A percentile compares a stretch with the other conserved stretches of the same genome.
Conservation (phyloP, 1,284 basidiomycete species). For the Schizophyllum commune region DNA sequence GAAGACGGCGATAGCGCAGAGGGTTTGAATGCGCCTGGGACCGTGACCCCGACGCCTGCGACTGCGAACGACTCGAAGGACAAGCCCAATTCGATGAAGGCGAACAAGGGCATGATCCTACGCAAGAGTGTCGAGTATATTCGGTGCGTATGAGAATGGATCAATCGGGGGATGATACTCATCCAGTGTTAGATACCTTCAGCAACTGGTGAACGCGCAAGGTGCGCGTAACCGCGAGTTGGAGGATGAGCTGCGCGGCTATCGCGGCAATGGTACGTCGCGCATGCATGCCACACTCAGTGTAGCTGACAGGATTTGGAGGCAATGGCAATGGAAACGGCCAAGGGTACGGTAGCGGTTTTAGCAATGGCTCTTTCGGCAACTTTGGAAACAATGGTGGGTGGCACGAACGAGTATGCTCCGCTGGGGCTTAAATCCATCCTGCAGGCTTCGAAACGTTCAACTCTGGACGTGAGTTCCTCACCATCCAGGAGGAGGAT, state of each 20-base stretch:
- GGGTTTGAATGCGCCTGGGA: neutral
- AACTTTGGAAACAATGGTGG: neutral
- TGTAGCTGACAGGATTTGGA: neutral
- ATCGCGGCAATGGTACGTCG: constrained; percentile 17
- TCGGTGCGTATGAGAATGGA: constrained; percentile 30
- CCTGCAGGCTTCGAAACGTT: neutral
- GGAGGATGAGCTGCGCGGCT: constrained; percentile 52
- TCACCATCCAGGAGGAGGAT: neutral
- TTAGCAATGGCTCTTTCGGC: neutral
- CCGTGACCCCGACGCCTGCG: neutral
- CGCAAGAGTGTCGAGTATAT: constrained; percentile 88
- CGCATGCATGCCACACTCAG: neutral
- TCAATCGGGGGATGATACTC: neutral
- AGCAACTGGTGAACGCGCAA: constrained; percentile 75
- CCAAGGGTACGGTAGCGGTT: neutral
- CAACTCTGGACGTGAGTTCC: neutral
- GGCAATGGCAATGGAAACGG: neutral
- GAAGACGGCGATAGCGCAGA: constrained; percentile 6
- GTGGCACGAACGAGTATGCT: neutral
- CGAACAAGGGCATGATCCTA: constrained; percentile 87
- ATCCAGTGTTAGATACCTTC: constrained; percentile 52
- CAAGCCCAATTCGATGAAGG: constrained; percentile 50
- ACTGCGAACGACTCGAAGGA: constrained; percentile 20
- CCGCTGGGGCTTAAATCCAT: neutral
- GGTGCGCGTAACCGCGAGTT: constrained; percentile 69